phyloP scores from a whole-genome alignment of 2,329 filamentous ascomycete genomes.

The Penicillium sp. region DNA sequence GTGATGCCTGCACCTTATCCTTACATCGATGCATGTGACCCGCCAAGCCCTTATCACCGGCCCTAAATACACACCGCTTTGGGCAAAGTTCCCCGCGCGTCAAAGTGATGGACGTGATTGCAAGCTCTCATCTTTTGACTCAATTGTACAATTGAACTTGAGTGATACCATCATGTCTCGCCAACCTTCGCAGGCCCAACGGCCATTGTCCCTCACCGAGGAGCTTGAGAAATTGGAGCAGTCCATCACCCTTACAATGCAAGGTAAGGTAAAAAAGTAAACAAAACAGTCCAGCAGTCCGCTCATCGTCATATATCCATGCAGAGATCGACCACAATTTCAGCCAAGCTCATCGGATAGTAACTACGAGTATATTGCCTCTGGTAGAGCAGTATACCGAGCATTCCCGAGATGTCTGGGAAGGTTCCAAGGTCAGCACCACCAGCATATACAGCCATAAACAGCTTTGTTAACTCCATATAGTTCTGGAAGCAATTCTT shows the following conservation, averaged over 20 bases:
- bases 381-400: slow-evolving; percentile 94
- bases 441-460: slow-evolving; percentile 2
- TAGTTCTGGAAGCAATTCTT: slow-evolving; percentile 99
- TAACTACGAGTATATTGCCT: slow-evolving; percentile 88
- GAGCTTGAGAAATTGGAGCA: slow-evolving; percentile 96
- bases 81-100: slow-evolving; percentile 31
- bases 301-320: slow-evolving; percentile 10
- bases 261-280: slow-evolving; percentile 59
- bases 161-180: slow-evolving; percentile 51
- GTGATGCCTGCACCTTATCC: slow-evolving; percentile 21
- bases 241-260: slow-evolving; percentile 90
- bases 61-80: slow-evolving; percentile 37
- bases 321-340: slow-evolving; percentile 98
- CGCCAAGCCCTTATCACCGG: slow-evolving; percentile 34
- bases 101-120: slow-evolving; percentile 16
- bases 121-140: background rate
- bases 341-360: slow-evolving; percentile 91
- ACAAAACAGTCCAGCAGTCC: slow-evolving; percentile 11
- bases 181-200: slow-evolving; percentile 48
- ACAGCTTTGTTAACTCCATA: slow-evolving; percentile 8
- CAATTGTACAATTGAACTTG: background rate
- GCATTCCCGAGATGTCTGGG: slow-evolving; percentile 92
- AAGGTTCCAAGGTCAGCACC: slow-evolving; percentile 78
- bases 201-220: slow-evolving; percentile 78
- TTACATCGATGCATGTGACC: slow-evolving; percentile 34